Evolutionary conservation across 768 basidiomycete genomes (phyloP), one percentile per base, ranked within the genome.

Genomic region (Hebeloma cylindrosporum): DNA sequence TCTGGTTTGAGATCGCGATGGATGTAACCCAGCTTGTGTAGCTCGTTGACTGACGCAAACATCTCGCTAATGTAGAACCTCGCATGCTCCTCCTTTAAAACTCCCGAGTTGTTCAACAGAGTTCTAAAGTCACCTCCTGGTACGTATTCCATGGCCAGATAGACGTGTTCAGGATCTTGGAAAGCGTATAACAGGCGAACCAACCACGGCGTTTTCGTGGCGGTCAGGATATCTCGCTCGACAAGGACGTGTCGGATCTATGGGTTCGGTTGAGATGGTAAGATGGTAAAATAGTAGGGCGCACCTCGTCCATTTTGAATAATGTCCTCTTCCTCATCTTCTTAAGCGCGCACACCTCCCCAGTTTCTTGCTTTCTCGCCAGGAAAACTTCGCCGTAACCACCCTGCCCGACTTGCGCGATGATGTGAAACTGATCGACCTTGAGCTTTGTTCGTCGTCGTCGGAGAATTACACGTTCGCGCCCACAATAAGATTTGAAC

Each of bases 91-190:
- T 98, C 94, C 63, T 97, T 95, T 47, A 99, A 76, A 2, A 98
- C 93, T 22, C 96, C 96, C 0, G 94, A 93, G 63, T 97, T 99
- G 69, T 97, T 99, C 28, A 99, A 77, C 28, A 99, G 78, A 0
- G 96, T 99, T 13, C 96, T 81, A 72, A 99, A 99, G 62, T 99
- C 96, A 37, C 96, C 96, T 16, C 96, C 96, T 1, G 94, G 93
- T 13, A 98, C 94, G 62, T 96, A 98, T 73, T 98, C 94, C 95
- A 98, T 98, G 1, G 95, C 95, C 34, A 98, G 85, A 61, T 94
- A 98, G 13, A 98, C 93, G 56, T 88, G 76, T 43, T 87, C 75
- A 0, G 81, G 72, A 59, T 99, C 95, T 66, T 99, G 96, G 69
- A 99, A 99, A 2, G 96, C 96, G 60, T 99, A 99, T 3, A 99